phyloP scores from a whole-genome alignment of 2,329 filamentous ascomycete genomes.

The Cladophialophora yegresii region DNA sequence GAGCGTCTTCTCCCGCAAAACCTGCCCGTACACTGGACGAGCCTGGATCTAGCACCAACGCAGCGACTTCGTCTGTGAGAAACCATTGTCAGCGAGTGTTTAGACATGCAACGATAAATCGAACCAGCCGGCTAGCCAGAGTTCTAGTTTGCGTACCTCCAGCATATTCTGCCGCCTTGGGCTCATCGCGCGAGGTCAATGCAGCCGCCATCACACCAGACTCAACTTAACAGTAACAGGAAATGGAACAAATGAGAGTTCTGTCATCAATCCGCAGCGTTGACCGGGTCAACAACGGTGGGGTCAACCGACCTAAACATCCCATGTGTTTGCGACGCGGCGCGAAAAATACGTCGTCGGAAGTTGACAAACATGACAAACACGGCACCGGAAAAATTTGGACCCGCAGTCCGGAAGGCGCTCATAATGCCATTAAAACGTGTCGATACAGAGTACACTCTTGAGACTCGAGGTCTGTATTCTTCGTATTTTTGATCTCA shows the following conservation, averaged over 20 bases:
- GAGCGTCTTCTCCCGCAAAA: constrained; percentile 95
- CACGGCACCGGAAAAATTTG: not conserved
- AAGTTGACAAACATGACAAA: not conserved
- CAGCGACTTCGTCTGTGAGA: constrained; percentile 84
- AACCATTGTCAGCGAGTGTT: constrained; percentile 3
- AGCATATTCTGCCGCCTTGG: constrained; percentile 52
- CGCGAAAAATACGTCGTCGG: not conserved
- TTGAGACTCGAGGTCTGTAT: too few species aligned
- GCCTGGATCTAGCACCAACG: constrained; percentile 92
- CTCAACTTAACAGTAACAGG: not conserved
- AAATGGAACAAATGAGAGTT: not conserved
- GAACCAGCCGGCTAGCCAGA: not conserved
- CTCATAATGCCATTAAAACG: too few species aligned
- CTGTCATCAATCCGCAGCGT: not conserved
- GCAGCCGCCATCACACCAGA: constrained; percentile 25
- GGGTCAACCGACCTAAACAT: not conserved
- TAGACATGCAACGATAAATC: not conserved
- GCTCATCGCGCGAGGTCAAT: constrained; percentile 38
- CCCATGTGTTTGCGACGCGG: not conserved
- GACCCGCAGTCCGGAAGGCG: not conserved
- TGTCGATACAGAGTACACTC: too few species aligned
- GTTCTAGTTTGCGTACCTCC: constrained; percentile 46
- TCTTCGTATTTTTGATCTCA: too few species aligned
- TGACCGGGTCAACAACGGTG: not conserved
- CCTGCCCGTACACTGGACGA: constrained; percentile 89